Percentiles rank a stretch among this genome's conserved stretches.
Evolutionary conservation across 192 early-diverging fungal species (phyloP).

Genomic region (Dispira simplex): DNA sequence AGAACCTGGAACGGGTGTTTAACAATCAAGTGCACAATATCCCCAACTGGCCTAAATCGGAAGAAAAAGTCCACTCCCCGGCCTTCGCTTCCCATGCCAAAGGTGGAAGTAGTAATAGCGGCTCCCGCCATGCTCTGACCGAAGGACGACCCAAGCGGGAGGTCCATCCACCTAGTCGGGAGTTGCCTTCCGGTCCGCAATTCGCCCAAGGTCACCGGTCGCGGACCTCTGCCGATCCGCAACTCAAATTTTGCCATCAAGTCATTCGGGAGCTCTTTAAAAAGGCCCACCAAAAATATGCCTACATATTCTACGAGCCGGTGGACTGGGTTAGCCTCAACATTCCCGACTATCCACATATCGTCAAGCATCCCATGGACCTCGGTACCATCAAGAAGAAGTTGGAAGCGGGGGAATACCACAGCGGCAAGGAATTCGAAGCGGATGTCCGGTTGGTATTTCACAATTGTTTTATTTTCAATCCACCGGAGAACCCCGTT

Average conservation of each 20-base stretch:
- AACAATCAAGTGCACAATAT: conserved; percentile 52
- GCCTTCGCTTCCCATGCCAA: not conserved
- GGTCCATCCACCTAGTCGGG: conserved; percentile 41
- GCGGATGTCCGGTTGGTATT: conserved; percentile 69
- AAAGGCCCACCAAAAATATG: conserved; percentile 45
- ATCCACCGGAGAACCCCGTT: conserved; percentile 47
- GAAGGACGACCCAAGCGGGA: conserved; percentile 52
- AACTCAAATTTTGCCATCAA: conserved; percentile 44
- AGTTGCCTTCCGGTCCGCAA: conserved; percentile 16
- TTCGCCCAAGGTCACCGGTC: conserved; percentile 20
- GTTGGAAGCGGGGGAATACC: conserved; percentile 49
- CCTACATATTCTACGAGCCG: conserved; percentile 61
- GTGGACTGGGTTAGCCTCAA: conserved; percentile 72
- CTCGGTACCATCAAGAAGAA: conserved; percentile 58
- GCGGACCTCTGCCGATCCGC: conserved; percentile 30
- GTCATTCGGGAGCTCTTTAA: conserved; percentile 52
- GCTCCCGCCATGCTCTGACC: conserved; percentile 12
- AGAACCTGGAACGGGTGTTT: conserved; percentile 53
- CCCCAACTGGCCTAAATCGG: conserved; percentile 37
- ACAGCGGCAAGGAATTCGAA: conserved; percentile 46
- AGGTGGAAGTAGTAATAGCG: not conserved
- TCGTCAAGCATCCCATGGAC: conserved; percentile 87
- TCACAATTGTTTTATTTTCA: conserved; percentile 74
- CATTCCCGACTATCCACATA: conserved; percentile 72
- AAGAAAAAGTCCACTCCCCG: conserved; percentile 12